A percentile compares a stretch with the other conserved stretches of the same genome.
These are phyloP conservation scores for Metarhizium guizhouense DNA, from an alignment of 2,329 filamentous ascomycete species.

Conservation along the genomic window DNA sequence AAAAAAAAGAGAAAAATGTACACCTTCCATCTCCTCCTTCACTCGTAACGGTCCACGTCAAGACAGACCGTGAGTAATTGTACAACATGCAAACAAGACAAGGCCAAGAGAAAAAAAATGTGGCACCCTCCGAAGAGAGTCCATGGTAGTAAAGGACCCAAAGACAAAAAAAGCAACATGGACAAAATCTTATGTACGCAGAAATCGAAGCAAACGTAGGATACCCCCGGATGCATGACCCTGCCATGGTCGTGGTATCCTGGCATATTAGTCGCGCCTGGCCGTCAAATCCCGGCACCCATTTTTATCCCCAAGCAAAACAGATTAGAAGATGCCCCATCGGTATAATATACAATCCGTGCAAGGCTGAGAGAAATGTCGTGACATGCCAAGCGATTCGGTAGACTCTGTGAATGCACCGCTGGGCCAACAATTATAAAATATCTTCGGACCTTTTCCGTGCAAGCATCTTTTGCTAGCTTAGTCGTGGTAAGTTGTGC, in stretches of 20 bases:
- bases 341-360: background rate
- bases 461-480: background rate
- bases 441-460: background rate
- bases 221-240: background rate
- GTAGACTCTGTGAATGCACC: background rate
- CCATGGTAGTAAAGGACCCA: background rate
- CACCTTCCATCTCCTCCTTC: background rate
- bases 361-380: background rate
- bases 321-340: background rate
- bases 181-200: constrained; percentile 1
- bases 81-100: constrained; percentile 4
- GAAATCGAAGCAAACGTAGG: background rate
- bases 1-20: background rate
- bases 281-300: background rate
- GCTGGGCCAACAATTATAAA: background rate
- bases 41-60: background rate
- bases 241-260: background rate
- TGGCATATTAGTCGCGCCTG: background rate
- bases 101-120: background rate
- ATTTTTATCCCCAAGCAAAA: background rate
- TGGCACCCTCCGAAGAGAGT: too few species aligned
- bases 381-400: background rate
- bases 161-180: background rate
- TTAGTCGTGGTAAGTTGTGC: background rate
- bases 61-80: background rate